Evolutionary conservation across 768 basidiomycete genomes (phyloP).

Genomic region (Infundibulicybe gibba): DNA sequence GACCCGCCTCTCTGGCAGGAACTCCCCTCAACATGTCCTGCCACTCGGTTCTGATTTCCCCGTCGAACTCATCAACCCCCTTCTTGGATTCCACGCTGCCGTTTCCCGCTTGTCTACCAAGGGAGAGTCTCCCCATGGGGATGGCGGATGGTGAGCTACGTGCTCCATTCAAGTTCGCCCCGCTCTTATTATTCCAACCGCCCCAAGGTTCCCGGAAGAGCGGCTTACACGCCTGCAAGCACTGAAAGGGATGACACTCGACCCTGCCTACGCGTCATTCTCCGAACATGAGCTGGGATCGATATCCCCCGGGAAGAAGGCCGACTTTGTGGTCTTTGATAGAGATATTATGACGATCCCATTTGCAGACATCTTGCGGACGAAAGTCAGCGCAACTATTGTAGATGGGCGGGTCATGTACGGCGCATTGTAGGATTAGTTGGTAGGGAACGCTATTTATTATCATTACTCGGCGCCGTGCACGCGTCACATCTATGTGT

Average conservation of each 20-base stretch:
- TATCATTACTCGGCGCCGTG: no score
- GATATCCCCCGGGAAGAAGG: conserved; percentile 72
- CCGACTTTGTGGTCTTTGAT: conserved; percentile 85
- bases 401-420: conserved; percentile 70
- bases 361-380: conserved; percentile 53
- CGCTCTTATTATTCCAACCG: not conserved
- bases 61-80: conserved; percentile 85
- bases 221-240: conserved; percentile 79
- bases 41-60: conserved; percentile 95
- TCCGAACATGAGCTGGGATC: conserved; percentile 70
- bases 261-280: conserved; percentile 87
- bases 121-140: conserved; percentile 81
- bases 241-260: conserved; percentile 86
- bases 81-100: conserved; percentile 89
- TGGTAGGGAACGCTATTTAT: no score
- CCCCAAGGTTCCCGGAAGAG: conserved; percentile 67
- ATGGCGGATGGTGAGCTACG: conserved; percentile 68
- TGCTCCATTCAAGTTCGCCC: no score
- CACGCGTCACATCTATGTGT: no score
- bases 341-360: conserved; percentile 74
- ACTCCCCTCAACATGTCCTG: conserved; percentile 51
- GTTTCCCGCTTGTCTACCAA: conserved; percentile 65
- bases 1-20: conserved; percentile 23
- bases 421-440: conserved; percentile 27
- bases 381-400: conserved; percentile 69